Evolutionary conservation across 495 filamentous ascomycete species (phyloP), one percentile per base, ranked within the genome.

Genomic region (Tuber magnatum): DNA sequence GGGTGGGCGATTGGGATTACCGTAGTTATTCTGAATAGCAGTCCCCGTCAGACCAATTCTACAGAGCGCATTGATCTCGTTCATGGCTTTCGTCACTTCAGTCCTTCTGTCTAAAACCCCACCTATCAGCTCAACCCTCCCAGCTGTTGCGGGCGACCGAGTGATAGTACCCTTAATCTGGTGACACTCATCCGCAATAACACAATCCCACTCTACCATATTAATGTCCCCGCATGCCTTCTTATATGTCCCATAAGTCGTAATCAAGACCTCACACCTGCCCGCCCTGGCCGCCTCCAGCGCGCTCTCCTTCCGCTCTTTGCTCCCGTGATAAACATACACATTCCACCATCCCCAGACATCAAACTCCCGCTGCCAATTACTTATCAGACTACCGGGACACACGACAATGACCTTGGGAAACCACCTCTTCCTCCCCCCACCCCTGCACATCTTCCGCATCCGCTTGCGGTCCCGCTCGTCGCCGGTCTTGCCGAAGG

Each of bases 111-210:
- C 93, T 82, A 61, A 42, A 16, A 32, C 35, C 73, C 70, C 32
- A n/a, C 16, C 39, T 35, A 42, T 80, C 68, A 80, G 73, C 16
- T 16, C 20, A 56, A 35, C 8, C 4, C 28, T 32, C 28, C 41
- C 4, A 10, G 39, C 35, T 12, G n/a, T 70, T 28, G 41, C n/a
- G 28, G 24, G 70, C 12, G 70, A 73, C 38, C 20, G 43, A 43
- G 44, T 24, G n/a, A 40, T 39, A n/a, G 39, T 69, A 82, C 80
- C 81, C 83, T 98, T 99, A 77, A 98, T 89, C n/a, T 86, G 85
- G 82, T 99, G 95, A 76, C 95, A 97, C 82, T 99, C 95, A 77
- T 99, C 95, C 3, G 95, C 96, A 75, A 99, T 90, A n/a, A 97
- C 92, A 82, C 93, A 95, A 81, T 99, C 95, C 95, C 95, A 99